Evolutionary conservation across 495 filamentous ascomycete species (phyloP), one percentile per base, ranked within the genome.

Genomic region (Penicillium steckii): DNA sequence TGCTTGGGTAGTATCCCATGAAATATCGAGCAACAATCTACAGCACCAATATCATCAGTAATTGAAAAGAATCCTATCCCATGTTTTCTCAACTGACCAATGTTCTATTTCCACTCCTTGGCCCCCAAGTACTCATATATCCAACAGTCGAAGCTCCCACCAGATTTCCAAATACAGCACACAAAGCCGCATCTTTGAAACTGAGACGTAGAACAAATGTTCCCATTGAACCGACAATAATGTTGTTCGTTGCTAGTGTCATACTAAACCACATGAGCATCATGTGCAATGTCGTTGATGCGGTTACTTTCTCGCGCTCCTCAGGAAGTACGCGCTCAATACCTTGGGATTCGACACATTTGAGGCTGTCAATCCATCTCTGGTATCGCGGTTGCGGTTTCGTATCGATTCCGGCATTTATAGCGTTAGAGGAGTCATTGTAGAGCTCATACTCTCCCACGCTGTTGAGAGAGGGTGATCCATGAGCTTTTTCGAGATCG

Each of bases 1-100:
- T 90, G 40, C 80, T 79, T 1, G 88, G 87, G 69, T 84, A 90
- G 69, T 86, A 91, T 5, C 88, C 88, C 85, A 91, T 90, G 43
- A 83, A 81, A 61, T 85, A 90, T 5, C 87, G 79, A 4, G 82
- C 71, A 33, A 88, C 78, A 37, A 91, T 82, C 84, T 85, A 59
- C 18, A 27, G 25, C 8, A 9, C 1, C 10, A 50, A 30, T 29
- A 18, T 19, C 33, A n/a, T n/a, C n/a, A n/a, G n/a, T n/a, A n/a
- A n/a, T n/a, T n/a, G n/a, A n/a, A n/a, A n/a, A n/a, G n/a, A n/a
- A n/a, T n/a, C n/a, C n/a, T n/a, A n/a, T n/a, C n/a, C n/a, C n/a
- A n/a, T 10, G 30, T 44, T 17, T 38, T 12, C 24, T 8, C 21
- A 25, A 53, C 68, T 52, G 67, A 84, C 82, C 80, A 91, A 78